Evolutionary conservation across 2,329 filamentous ascomycete species (phyloP), one percentile per base, ranked within the genome.

Genomic region (Xylaria sp.): DNA sequence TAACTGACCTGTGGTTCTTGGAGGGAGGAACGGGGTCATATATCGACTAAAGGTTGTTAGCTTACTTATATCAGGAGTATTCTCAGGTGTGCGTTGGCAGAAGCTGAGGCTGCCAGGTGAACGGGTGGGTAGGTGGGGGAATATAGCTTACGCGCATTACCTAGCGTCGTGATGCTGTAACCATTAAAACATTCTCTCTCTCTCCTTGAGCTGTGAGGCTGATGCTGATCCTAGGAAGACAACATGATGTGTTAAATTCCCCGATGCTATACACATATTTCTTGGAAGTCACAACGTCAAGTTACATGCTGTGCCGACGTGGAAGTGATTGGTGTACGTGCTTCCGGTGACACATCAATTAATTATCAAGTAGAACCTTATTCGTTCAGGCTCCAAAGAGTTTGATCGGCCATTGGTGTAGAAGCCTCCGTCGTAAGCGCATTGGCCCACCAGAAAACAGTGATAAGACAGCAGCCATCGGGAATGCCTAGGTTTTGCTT

Each of bases 351-450:
- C n/a, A 58, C 45, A 20, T 15, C 7, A 47, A 25, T 11, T 38
- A 15, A 47, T 47, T 36, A 45, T 9, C 17, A 29, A 38, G 20
- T 38, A 36, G 13, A 17, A 31, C 33, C 38, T 63, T 39, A 22
- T 44, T 25, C 25, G 6, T 45, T 27, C 27, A n/a, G 31, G 29
- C 51, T 44, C 29, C 20, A 42, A 49, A 60, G 54, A 42, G 65
- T 59, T 67, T 67, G 60, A 67, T 59, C 55, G 25, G 9, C 60
- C 9, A 27, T 62, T 47, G 33, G 27, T 44, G 39, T 53, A 25
- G 36, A 47, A 13, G 25, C n/a, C 45, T 59, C 20, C 2, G 55
- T 44, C 20, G 25, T 11, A 51, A 29, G 33, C 51, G 59, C 27
- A 53, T 50, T 63, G 25, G 38, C 45, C 20, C 13, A 47, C 44